phyloP scores from a whole-genome alignment of 192 early-diverging fungal genomes.

The Spizellomyces punctatus region DNA sequence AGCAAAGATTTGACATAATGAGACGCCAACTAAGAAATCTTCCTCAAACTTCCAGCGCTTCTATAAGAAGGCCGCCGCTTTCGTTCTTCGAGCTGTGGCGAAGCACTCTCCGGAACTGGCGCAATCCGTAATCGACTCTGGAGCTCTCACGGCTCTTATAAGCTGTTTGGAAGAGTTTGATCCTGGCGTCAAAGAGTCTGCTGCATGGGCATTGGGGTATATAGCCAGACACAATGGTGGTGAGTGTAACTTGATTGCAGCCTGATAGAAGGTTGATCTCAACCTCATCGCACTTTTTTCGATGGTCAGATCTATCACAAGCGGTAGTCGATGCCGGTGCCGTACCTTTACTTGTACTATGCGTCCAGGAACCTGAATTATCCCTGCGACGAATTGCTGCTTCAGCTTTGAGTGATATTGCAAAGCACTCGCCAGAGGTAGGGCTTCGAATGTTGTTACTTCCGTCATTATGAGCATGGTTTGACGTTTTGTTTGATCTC shows the following conservation, averaged over 20 bases:
- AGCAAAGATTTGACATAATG: background rate
- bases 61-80: slow-evolving; percentile 62
- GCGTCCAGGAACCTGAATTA: slow-evolving; percentile 60
- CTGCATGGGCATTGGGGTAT: slow-evolving; percentile 64
- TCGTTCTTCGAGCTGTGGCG: slow-evolving; percentile 59
- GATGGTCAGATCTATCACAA: slow-evolving; percentile 47
- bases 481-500: background rate
- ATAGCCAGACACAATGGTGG: slow-evolving; percentile 62
- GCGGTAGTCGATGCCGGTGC: slow-evolving; percentile 60
- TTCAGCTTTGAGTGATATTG: slow-evolving; percentile 57
- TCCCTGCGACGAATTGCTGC: slow-evolving; percentile 57
- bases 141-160: slow-evolving; percentile 54
- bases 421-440: slow-evolving; percentile 64
- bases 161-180: slow-evolving; percentile 65
- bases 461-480: slow-evolving; percentile 7
- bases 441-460: slow-evolving; percentile 1
- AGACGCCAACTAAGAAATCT: background rate
- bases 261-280: background rate
- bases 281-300: background rate
- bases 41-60: slow-evolving; percentile 43
- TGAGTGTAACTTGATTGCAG: slow-evolving; percentile 2
- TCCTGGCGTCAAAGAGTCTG: slow-evolving; percentile 61
- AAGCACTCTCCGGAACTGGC: slow-evolving; percentile 61
- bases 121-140: slow-evolving; percentile 54
- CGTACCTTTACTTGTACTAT: slow-evolving; percentile 58